A percentile compares a stretch with the other conserved stretches of the same genome.
Evolutionary conservation across 306 rosid genomes (phyloP).

Genomic region (Gynostemma pentaphyllum): DNA sequence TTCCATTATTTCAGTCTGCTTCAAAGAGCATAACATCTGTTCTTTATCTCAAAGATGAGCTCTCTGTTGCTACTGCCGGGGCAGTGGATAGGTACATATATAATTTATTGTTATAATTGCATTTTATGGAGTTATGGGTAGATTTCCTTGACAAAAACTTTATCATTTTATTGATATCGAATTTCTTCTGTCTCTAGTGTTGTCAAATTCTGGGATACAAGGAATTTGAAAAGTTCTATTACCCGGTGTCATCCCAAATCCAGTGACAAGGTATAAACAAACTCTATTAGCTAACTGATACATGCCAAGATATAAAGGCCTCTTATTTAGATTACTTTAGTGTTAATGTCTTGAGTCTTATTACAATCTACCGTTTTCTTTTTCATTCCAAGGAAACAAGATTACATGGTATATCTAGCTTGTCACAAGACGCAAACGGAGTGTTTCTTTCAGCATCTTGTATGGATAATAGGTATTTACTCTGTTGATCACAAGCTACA

Average conservation of each 20-base stretch:
- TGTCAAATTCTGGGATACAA: constrained; percentile 92
- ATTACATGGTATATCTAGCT: constrained; percentile 83
- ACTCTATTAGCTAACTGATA: background rate
- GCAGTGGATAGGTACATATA: constrained; percentile 71
- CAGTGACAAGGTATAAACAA: constrained; percentile 51
- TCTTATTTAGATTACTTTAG: background rate
- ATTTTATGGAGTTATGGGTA: background rate
- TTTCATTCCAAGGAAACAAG: constrained; percentile 47
- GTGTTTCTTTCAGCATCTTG: constrained; percentile 77
- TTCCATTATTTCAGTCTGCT: constrained; percentile 43
- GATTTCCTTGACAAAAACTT: background rate
- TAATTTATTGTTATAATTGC: background rate
- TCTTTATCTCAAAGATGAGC: constrained; percentile 73
- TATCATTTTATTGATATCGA: background rate
- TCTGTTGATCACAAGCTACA: background rate
- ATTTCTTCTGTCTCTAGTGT: constrained; percentile 36
- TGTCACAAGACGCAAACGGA: constrained; percentile 90
- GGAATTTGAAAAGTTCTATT: constrained; percentile 50
- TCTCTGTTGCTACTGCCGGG: constrained; percentile 83
- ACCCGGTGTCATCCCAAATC: constrained; percentile 42
- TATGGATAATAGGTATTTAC: constrained; percentile 74
- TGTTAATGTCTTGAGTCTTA: background rate
- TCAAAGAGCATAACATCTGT: constrained; percentile 91
- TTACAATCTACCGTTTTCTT: background rate
- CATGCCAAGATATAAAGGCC: background rate